These are phyloP conservation scores for Gossypioides kirkii DNA, from an alignment of 345 rosid genomes.

Conservation along the genomic window DNA sequence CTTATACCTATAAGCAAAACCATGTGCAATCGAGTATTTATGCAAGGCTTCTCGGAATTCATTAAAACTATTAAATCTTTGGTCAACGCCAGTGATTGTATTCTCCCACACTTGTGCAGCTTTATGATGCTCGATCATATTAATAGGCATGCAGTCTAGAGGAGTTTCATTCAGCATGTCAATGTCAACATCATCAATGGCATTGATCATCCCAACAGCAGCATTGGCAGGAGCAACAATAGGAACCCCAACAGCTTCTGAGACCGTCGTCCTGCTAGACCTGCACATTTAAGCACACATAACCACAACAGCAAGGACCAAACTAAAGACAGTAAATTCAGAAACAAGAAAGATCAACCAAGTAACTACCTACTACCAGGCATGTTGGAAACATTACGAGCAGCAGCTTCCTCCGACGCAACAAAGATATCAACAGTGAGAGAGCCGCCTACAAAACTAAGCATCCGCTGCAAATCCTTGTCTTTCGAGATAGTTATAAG, in stretches of 20 bases:
- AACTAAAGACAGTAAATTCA: neutral
- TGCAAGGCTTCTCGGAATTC: constrained; percentile 92
- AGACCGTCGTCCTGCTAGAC: constrained; percentile 68
- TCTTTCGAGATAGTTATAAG: neutral
- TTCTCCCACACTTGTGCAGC: constrained; percentile 86
- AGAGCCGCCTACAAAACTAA: neutral
- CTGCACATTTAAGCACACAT: constrained; percentile 29
- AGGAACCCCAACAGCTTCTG: constrained; percentile 47
- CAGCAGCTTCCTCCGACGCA: neutral
- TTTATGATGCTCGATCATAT: constrained; percentile 35
- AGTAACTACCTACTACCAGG: neutral
- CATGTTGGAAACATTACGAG: neutral
- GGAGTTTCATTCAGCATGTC: constrained; percentile 40
- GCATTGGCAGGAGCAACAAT: constrained; percentile 35
- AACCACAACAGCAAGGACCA: neutral
- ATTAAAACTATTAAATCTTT: constrained; percentile 67
- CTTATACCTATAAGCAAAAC: constrained; percentile 86
- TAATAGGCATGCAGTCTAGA: constrained; percentile 33
- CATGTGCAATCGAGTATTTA: constrained; percentile 81
- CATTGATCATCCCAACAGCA: constrained; percentile 25
- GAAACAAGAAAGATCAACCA: neutral
- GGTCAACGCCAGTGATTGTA: constrained; percentile 84
- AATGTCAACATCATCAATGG: constrained; percentile 20
- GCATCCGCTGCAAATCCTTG: neutral
- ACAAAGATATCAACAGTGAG: neutral